Evolutionary conservation across 441 rosid genomes (phyloP).

Genomic region (Croton laevigatus): DNA sequence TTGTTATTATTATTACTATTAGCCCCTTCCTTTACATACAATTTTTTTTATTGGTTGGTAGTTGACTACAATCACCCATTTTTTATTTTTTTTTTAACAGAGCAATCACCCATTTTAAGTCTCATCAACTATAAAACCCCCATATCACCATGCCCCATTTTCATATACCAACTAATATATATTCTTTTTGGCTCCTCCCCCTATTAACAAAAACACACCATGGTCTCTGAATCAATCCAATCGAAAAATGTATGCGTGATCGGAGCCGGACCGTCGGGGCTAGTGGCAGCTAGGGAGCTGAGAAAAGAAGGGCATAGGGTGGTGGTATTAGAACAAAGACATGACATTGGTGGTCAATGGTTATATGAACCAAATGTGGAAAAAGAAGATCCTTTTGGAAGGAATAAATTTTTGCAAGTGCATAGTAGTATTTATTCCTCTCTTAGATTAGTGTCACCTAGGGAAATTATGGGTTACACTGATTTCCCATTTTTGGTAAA

Average conservation of each 20-base stretch:
- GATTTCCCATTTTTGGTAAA: slow-evolving; percentile 79
- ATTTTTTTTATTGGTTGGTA: background rate
- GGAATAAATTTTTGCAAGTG: slow-evolving; percentile 40
- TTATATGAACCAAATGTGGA: slow-evolving; percentile 58
- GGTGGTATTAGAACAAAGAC: slow-evolving; percentile 77
- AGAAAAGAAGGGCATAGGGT: slow-evolving; percentile 74
- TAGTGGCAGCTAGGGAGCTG: slow-evolving; percentile 81
- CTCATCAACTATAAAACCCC: slow-evolving; percentile 27
- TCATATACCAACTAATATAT: background rate
- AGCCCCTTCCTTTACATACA: background rate
- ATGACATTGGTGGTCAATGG: slow-evolving; percentile 96
- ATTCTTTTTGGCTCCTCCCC: background rate
- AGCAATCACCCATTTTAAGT: background rate
- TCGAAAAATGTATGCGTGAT: slow-evolving; percentile 68
- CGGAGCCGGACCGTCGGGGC: slow-evolving; percentile 91
- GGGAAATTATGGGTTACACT: slow-evolving; percentile 85
- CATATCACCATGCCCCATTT: background rate
- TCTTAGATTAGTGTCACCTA: slow-evolving; percentile 61
- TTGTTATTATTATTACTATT: background rate
- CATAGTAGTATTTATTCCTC: slow-evolving; percentile 86
- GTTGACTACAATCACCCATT: background rate
- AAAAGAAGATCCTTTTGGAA: slow-evolving; percentile 55
- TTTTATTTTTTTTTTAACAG: no score
- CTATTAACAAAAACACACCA: slow-evolving; percentile 4
- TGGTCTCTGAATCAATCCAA: slow-evolving; percentile 36